These are phyloP conservation scores for Fraxinus sp. DNA, from an alignment of 305 asterid genomes.

Conservation along the genomic window DNA sequence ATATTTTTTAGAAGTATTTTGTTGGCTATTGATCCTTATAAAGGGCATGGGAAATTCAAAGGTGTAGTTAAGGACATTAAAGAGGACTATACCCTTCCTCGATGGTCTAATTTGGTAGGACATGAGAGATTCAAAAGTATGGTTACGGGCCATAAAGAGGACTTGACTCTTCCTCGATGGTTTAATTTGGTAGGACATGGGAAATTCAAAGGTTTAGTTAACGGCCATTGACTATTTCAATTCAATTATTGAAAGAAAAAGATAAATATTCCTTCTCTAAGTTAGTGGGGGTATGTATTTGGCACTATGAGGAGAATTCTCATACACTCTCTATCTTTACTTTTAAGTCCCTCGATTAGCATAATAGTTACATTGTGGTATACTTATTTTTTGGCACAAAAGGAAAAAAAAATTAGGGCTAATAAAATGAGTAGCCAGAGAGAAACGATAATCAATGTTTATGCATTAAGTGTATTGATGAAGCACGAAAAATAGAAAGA, in stretches of 20 bases:
- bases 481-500: too few relatives aligned
- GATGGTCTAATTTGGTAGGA: constrained; percentile 2
- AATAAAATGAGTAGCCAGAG: background rate
- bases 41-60: background rate
- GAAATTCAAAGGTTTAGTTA: constrained; percentile 30
- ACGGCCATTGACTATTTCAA: constrained; percentile 23
- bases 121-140: too few relatives aligned
- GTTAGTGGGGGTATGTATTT: background rate
- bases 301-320: background rate
- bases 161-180: background rate
- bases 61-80: background rate
- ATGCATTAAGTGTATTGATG: background rate
- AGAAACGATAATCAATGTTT: background rate
- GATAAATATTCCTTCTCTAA: background rate
- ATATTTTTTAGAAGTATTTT: background rate
- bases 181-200: background rate
- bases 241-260: constrained; percentile 18
- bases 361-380: background rate
- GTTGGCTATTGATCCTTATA: background rate
- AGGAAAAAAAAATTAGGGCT: background rate
- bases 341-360: background rate
- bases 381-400: background rate
- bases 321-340: background rate
- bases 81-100: background rate
- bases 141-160: background rate